Base-by-base conservation (phyloP, 2,329 filamentous ascomycete genomes). In the Xenoacremonium recifei region DNA sequence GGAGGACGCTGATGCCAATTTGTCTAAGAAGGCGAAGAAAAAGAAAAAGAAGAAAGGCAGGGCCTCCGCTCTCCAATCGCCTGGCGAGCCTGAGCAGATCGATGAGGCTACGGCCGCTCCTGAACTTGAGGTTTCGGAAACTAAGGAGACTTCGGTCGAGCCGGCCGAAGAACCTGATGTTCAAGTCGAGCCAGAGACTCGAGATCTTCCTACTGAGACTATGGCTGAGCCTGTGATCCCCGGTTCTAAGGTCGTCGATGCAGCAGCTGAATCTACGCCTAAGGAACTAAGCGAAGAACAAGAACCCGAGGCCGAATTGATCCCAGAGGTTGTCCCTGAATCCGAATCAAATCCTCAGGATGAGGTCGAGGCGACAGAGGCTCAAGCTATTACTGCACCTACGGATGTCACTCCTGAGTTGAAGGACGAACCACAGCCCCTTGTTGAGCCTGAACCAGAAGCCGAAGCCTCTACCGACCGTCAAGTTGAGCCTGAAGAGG, bases 41-140 rank as follows among this genome's bases (percentile, higher is more conserved):
- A 32, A 37, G 35, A 48, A 53, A 35, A 52, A 45, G 36, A 44
- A 40, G 37, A 48, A 50, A 41, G 46, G 39, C 16, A 39, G 42
- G n/a, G 32, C 18, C 16, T 20, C 35, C 10, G 45, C 45, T 6
- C 16, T 36, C 7, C 35, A 37, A 9, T 21, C 35, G 3, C 15
- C 35, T 17, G 21, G 17, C 27, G 37, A 33, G 30, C 21, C 11
- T n/a, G 32, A 40, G 21, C 16, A 35, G n/a, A 5, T 16, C 12
- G 31, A 30, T 15, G 21, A 30, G 18, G 19, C 12, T 17, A 23
- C 23, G 9, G 2, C 21, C 12, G 13, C 13, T 21, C n/a, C n/a
- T 7, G 27, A 27, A 34, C 11, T 18, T 23, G 13, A 29, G 34
- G 31, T 16, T 11, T 10, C 12, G 17, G 7, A 7, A 31, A 13